Evolutionary conservation across 2,329 filamentous ascomycete species (phyloP).

Genomic region (Seiridium unicorne): DNA sequence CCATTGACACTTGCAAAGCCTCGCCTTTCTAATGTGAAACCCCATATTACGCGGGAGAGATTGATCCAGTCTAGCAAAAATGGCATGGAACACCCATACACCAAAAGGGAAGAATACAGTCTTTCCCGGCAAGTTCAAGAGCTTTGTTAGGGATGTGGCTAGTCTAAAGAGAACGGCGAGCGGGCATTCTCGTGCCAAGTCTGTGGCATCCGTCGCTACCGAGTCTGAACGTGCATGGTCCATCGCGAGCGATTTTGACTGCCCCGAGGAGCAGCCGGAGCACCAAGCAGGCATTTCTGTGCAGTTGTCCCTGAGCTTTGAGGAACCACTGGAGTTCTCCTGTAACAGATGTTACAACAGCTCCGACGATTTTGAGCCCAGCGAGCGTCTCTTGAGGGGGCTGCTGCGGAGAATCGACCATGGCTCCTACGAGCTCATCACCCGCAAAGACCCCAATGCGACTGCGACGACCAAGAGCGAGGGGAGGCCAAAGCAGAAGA

Average conservation of each 20-base stretch:
- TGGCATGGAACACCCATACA: constrained; percentile 13
- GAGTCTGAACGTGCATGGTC: not conserved
- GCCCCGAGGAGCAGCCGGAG: not conserved
- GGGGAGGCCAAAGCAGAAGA: constrained; percentile 37
- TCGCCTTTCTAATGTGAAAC: not conserved
- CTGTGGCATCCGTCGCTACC: not conserved
- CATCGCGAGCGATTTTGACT: constrained; percentile 1
- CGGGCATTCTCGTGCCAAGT: not conserved
- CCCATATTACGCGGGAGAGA: not conserved
- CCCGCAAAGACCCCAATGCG: constrained; percentile 48
- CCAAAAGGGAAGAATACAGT: constrained; percentile 13
- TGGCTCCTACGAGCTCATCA: constrained; percentile 52
- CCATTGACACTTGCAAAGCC: not conserved
- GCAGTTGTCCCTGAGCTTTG: constrained; percentile 44
- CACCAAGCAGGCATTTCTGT: constrained; percentile 32
- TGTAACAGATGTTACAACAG: constrained; percentile 46
- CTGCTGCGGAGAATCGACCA: constrained; percentile 50
- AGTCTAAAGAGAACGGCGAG: constrained; percentile 16
- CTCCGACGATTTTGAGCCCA: constrained; percentile 41
- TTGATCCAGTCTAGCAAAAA: constrained; percentile 2
- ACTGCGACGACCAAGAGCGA: constrained; percentile 36
- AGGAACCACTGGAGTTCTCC: constrained; percentile 39
- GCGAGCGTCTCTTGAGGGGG: constrained; percentile 45
- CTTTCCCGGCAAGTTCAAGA: constrained; percentile 22
- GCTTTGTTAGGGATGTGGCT: constrained; percentile 25